Evolutionary conservation across 225 moss, liverwort and hornwort species (phyloP).

Genomic region (Antitrichia curtipendula): DNA sequence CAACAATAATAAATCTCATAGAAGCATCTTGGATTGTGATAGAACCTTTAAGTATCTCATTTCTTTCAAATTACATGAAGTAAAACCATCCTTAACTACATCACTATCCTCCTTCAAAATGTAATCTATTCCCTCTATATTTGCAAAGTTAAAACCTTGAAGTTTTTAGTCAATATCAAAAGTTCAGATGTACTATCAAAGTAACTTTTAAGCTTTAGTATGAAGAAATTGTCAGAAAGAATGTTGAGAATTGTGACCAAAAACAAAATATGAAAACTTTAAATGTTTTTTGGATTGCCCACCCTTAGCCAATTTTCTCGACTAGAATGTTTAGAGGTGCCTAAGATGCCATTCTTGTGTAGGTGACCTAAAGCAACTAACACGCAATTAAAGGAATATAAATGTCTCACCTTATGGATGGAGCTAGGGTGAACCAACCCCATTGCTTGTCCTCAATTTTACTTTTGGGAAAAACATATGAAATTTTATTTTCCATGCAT

Average conservation of each 20-base stretch:
- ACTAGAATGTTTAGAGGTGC: background rate
- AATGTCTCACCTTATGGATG: background rate
- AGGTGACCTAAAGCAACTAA: background rate
- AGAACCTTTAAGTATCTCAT: background rate
- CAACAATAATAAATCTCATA: background rate
- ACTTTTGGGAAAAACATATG: no score
- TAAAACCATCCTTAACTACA: background rate
- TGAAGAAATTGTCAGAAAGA: no score
- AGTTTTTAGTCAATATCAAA: no score
- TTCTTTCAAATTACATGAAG: background rate
- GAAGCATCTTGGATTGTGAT: background rate
- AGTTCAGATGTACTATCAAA: no score
- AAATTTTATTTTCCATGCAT: no score
- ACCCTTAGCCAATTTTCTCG: rapidly evolving
- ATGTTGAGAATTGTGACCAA: background rate
- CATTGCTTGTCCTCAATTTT: no score
- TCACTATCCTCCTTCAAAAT: background rate
- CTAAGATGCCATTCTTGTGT: rapidly evolving
- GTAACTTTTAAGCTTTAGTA: no score
- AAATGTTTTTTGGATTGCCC: background rate
- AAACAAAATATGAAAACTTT: background rate
- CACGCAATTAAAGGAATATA: rapidly evolving
- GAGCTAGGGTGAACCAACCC: no score
- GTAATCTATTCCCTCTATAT: background rate
- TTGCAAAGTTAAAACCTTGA: background rate